These are phyloP conservation scores for Metarhizium brunneum DNA, from an alignment of 2,329 filamentous ascomycete genomes.

Conservation along the genomic window DNA sequence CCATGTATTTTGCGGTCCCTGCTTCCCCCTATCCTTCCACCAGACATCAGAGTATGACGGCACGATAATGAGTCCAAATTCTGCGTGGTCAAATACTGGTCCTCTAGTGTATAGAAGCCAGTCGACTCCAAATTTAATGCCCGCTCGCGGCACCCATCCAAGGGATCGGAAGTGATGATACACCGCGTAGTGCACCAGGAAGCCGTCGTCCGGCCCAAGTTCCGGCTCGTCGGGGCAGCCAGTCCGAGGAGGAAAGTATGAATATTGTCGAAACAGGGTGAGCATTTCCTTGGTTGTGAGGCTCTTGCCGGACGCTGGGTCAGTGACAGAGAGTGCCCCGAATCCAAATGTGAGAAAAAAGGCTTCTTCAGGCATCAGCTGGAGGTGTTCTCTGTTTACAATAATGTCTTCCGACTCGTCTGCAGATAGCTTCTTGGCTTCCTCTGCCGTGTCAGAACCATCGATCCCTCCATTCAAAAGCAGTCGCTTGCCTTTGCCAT, in stretches of 20 bases:
- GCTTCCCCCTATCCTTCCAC: slow-evolving; percentile 54
- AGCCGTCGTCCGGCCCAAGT: slow-evolving; percentile 68
- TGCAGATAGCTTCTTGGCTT: background rate
- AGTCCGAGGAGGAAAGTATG: slow-evolving; percentile 54
- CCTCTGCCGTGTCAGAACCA: background rate
- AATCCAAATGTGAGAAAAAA: slow-evolving; percentile 83
- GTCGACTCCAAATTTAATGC: slow-evolving; percentile 91
- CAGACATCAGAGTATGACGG: slow-evolving; percentile 70
- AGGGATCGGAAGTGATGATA: slow-evolving; percentile 96
- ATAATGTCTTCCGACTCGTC: slow-evolving; percentile 13
- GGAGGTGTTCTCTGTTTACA: slow-evolving; percentile 68
- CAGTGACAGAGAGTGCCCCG: slow-evolving; percentile 58
- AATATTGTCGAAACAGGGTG: slow-evolving; percentile 57
- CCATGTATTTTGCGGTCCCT: slow-evolving; percentile 50
- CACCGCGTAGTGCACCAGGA: slow-evolving; percentile 76
- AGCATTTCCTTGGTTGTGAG: slow-evolving; percentile 52
- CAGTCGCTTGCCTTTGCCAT: slow-evolving; percentile 8
- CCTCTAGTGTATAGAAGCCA: slow-evolving; percentile 91
- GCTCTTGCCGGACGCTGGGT: slow-evolving; percentile 32
- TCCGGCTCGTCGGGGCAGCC: slow-evolving; percentile 20
- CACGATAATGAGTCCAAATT: slow-evolving; percentile 79
- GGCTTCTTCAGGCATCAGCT: slow-evolving; percentile 80
- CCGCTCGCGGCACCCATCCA: slow-evolving; percentile 87
- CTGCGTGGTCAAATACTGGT: slow-evolving; percentile 88
- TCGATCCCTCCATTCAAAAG: background rate